phyloP scores from a whole-genome alignment of 805 yeast species.

The Ogataea nakhonphanomensis region DNA sequence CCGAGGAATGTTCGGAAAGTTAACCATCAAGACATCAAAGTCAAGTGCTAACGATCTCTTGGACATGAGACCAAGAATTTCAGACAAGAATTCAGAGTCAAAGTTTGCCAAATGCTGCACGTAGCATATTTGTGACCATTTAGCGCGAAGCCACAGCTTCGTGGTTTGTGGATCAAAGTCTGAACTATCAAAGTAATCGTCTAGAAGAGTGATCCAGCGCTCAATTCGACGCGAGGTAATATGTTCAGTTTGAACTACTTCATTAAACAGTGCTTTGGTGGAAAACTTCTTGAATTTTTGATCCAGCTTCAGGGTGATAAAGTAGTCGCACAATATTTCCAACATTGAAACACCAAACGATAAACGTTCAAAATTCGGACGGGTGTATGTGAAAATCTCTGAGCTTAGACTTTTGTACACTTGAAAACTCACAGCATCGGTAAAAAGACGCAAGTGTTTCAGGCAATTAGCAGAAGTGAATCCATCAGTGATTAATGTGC shows the following conservation, averaged over 20 bases:
- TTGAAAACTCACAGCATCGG: slow-evolving; percentile 29
- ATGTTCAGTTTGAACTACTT: slow-evolving; percentile 37
- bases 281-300: slow-evolving; percentile 22
- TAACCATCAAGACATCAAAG: slow-evolving; percentile 45
- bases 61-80: slow-evolving; percentile 27
- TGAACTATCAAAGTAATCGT: slow-evolving; percentile 22
- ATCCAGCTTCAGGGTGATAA: slow-evolving; percentile 31
- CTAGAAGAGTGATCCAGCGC: slow-evolving; percentile 46
- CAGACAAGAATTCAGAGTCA: slow-evolving; percentile 35
- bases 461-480: slow-evolving; percentile 17
- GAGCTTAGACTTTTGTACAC: slow-evolving; percentile 18
- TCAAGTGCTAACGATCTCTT: slow-evolving; percentile 16
- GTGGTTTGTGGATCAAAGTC: neutral
- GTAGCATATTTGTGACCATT: slow-evolving; percentile 48
- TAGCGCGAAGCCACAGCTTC: slow-evolving; percentile 33
- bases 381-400: slow-evolving; percentile 1
- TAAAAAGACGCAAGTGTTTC: slow-evolving; percentile 18
- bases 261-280: slow-evolving; percentile 20
- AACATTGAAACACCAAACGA: slow-evolving; percentile 34
- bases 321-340: slow-evolving; percentile 44
- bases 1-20: slow-evolving; percentile 57
- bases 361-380: neutral
- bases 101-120: slow-evolving; percentile 34
- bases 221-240: slow-evolving; percentile 41
- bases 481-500: slow-evolving; percentile 26